A percentile compares a stretch with the other conserved stretches of the same genome.
Conservation (phyloP, 345 rosid species). For the Durio zibethinus region DNA sequence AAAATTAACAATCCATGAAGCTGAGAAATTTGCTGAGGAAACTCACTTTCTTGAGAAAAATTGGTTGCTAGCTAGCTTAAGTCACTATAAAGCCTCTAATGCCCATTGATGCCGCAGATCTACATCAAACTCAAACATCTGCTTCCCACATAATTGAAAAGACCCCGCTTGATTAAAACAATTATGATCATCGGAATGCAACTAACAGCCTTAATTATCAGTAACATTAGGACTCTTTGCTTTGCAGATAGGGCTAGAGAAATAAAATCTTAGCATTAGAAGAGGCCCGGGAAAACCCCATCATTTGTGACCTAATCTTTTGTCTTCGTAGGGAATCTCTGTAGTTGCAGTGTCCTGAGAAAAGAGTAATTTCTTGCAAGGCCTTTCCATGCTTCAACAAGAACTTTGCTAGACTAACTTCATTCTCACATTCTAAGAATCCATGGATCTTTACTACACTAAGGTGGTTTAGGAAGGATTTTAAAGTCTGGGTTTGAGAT, state of each 20-base stretch:
- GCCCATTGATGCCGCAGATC: background rate
- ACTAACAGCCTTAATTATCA: background rate
- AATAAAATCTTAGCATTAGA: conserved; percentile 68
- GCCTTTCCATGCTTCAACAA: conserved; percentile 74
- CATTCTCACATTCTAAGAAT: conserved; percentile 67
- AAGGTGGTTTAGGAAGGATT: conserved; percentile 54
- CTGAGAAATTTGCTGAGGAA: background rate
- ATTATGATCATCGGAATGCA: background rate
- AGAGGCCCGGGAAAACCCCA: conserved; percentile 69
- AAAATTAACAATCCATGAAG: too few relatives aligned
- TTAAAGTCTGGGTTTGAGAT: conserved; percentile 39
- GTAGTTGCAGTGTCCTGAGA: conserved; percentile 43
- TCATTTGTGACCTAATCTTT: conserved; percentile 65
- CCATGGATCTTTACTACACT: conserved; percentile 72
- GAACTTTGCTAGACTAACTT: conserved; percentile 68
- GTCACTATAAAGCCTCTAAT: background rate
- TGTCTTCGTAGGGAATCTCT: conserved; percentile 58
- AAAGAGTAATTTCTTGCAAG: conserved; percentile 66
- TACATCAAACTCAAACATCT: background rate
- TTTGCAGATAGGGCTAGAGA: background rate
- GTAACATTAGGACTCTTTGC: background rate
- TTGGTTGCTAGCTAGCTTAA: background rate
- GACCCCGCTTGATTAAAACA: background rate
- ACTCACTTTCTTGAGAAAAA: background rate
- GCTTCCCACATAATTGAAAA: background rate